Conservation (phyloP, 2,329 filamentous ascomycete genomes). For the Colletotrichum sp. region DNA sequence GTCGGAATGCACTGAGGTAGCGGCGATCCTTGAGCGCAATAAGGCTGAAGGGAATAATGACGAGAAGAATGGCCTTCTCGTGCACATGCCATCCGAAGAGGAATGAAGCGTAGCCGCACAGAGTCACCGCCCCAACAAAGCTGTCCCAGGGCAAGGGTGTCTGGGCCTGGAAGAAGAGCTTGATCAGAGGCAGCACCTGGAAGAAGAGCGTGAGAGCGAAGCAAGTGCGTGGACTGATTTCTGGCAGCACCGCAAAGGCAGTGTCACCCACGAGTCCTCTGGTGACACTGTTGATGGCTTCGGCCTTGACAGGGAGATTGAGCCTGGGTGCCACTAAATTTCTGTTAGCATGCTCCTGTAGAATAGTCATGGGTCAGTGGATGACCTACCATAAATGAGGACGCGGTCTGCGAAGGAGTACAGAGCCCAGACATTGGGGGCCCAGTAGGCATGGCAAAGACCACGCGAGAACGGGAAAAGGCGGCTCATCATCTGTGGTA, state of each 20-base stretch:
- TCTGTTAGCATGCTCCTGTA: constrained; percentile 32
- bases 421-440: constrained; percentile 94
- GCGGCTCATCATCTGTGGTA: constrained; percentile 81
- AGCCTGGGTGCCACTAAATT: constrained; percentile 77
- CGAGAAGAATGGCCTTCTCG: constrained; percentile 92
- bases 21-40: constrained; percentile 89
- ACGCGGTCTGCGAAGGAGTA: constrained; percentile 91
- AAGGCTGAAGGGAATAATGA: constrained; percentile 94
- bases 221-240: constrained; percentile 80
- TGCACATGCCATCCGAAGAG: constrained; percentile 99
- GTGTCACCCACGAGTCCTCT: constrained; percentile 93
- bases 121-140: constrained; percentile 87
- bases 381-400: constrained; percentile 74
- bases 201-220: constrained; percentile 84
- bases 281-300: constrained; percentile 87
- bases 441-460: constrained; percentile 97
- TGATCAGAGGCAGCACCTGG: constrained; percentile 79
- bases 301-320: constrained; percentile 73
- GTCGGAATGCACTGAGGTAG: constrained; percentile 89
- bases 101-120: constrained; percentile 96
- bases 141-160: constrained; percentile 77
- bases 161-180: constrained; percentile 73
- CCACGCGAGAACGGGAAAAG: constrained; percentile 95
- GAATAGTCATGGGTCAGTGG: not conserved
- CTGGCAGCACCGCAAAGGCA: constrained; percentile 89